Base-by-base conservation (phyloP, 2,329 filamentous ascomycete species). In the Fusarium agapanthi region DNA sequence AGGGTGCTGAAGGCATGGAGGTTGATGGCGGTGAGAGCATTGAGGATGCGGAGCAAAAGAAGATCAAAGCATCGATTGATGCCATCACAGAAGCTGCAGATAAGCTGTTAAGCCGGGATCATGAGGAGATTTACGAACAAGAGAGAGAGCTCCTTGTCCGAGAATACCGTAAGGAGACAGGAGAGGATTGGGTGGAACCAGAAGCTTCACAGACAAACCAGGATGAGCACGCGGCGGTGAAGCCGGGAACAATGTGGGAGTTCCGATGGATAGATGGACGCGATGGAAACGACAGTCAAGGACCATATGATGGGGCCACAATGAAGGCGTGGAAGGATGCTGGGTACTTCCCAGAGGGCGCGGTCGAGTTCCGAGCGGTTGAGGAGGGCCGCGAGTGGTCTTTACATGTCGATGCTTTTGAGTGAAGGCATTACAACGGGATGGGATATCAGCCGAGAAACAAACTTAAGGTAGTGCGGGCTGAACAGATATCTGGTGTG, bases 301-400 rank as follows among this genome's bases (percentile, higher is more conserved):
- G 96, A 0, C 95, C 96, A 0, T 99, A 95, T 80, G 94, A 98
- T 79, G 89, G 88, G 13, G 81, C 87, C 10, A 95, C 92, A 41
- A 98, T 99, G 96, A 89, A 91, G 76, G 93, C 93, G 6, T 99
- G 96, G 96, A 90, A 92, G 75, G 90, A 93, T 70, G 94, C 94
- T 30, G 96, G 96, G 6, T 98, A 98, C 80, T 99, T 99, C 18
- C 92, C 67, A 73, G 76, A 96, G 72, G 94, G 93, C 1, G 74
- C 75, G 67, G 94, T 97, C 30, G 95, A 95, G 79, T 95, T 95
- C 76, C 88, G 90, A 72, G 85, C 83, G 67, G 87, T 84, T 12
- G 89, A 88, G 16, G 85, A 87, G 50, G 86, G 87, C 30, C 85
- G 82, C 28, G 81, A 81, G 16, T 93, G 91, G 91, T 74, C 73